A percentile compares a stretch with the other conserved stretches of the same genome.
phyloP scores from a whole-genome alignment of 495 filamentous ascomycete species.

The Aspergillus ellipticus region DNA sequence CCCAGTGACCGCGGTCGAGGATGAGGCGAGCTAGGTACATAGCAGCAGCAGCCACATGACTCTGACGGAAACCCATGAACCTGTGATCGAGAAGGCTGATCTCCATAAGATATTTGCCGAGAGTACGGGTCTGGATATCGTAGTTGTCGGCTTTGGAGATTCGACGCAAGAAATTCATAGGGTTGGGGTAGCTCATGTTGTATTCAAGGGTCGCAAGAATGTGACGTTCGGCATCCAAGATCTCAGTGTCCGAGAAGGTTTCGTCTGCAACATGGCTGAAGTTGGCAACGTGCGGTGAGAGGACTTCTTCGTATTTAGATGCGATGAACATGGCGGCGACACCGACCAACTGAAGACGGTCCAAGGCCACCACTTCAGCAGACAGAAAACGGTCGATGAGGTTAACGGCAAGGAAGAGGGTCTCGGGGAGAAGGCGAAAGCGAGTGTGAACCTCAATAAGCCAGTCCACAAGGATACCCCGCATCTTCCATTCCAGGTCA shows the following conservation, averaged over 20 bases:
- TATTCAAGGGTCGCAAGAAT: conserved; percentile 87
- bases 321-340: conserved; percentile 99
- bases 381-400: conserved; percentile 98
- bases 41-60: conserved; percentile 82
- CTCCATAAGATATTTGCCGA: conserved; percentile 98
- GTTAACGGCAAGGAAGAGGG: conserved; percentile 93
- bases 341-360: conserved; percentile 92
- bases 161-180: conserved; percentile 97
- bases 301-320: conserved; percentile 96
- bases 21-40: conserved; percentile 95
- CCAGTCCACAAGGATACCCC: conserved; percentile 97
- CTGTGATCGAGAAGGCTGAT: conserved; percentile 92
- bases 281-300: conserved; percentile 94
- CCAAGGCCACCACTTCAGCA: conserved; percentile 86
- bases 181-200: conserved; percentile 97
- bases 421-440: conserved; percentile 96
- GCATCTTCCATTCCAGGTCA: conserved; percentile 97
- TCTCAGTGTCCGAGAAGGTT: conserved; percentile 92
- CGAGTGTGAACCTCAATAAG: conserved; percentile 96
- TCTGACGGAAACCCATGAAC: conserved; percentile 82
- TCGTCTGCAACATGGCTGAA: conserved; percentile 96
- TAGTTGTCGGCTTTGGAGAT: conserved; percentile 99
- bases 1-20: conserved; percentile 85
- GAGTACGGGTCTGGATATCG: conserved; percentile 92
- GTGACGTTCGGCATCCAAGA: conserved; percentile 94